Evolutionary conservation across 2,329 filamentous ascomycete genomes (phyloP), one percentile per base, ranked within the genome.

Genomic region (Zymoseptoria tritici): DNA sequence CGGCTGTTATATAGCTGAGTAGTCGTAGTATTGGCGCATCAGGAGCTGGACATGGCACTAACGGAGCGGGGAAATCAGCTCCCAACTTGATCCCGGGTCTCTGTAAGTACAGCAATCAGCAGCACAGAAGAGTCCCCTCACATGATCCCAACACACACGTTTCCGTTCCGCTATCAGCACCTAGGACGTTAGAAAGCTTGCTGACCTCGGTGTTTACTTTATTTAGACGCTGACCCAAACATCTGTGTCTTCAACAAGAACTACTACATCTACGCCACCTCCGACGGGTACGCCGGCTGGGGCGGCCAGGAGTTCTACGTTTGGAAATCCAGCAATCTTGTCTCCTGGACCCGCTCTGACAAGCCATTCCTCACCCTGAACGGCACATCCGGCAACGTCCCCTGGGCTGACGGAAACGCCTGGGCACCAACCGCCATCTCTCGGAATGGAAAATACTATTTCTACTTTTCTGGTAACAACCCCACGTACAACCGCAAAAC

Each of bases 191-290:
- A 13, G 13, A 6, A 46, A 46, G 2, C 36, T n/a, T 46, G 13
- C 36, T 46, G 13, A 46, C 36, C 22, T 46, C 54, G 24, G 26
- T 2, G 2, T 29, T 8, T 29, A 2, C 26, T 77, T n/a, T 13
- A 5, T 6, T n/a, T 7, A 46, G 36, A 75, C 57, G 79, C 78
- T 0, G 79, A 80, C 52, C 79, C 79, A 13, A 80, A 81, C 65
- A 77, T 80, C 22, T 76, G 71, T 19, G 71, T 77, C 16, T 78
- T 77, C 57, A 70, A 73, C 56, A 69, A 75, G 19, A 75, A 72
- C 4, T 81, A 78, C 62, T 81, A 80, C 67, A 75, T 81, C 51
- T 80, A 79, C 59, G 72, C 73, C 1, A 81, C 79, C 0, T 78
- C 77, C 0, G 79, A 81, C 55, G 78, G 79, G 11, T 75, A 73